Base-by-base conservation (phyloP, 257 asterid genomes). In the Jacaranda mimosifolia region DNA sequence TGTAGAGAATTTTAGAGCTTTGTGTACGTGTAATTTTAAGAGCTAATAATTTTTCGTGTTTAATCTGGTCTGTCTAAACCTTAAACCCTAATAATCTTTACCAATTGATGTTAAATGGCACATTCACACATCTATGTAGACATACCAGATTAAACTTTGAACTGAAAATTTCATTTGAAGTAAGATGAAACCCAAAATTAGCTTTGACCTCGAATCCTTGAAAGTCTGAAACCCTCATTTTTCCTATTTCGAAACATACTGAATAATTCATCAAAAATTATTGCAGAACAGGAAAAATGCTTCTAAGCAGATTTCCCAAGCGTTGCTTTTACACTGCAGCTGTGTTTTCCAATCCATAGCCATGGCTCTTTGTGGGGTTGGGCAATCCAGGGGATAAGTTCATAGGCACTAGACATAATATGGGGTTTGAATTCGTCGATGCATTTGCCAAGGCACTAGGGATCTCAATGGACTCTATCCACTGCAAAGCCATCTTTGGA, bases 1-100 rank as follows among this genome's bases (percentile, higher is more conserved):
- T 86, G 86, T 98, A 96, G 99, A 93, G 86, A 96, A 96, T 81
- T 96, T 96, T 79, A 86, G 99, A 85, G 95, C 97, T 70, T 88
- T 96, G 84, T 93, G 99, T 89, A 96, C 98, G 88, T 98, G 99
- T 96, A 93, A 21, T 66, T 86, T 40, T 65, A 78, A 79, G 64
- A 74, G 57, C 52, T 32, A 32, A 48, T 53, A 65, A 66, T 10
- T 40, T 32, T 70, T n/a, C n/a, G n/a, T n/a, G n/a, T n/a, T n/a
- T n/a, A n/a, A n/a, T n/a, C n/a, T n/a, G n/a, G n/a, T n/a, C n/a
- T n/a, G n/a, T n/a, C n/a, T n/a, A n/a, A n/a, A n/a, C n/a, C n/a
- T n/a, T n/a, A n/a, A n/a, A n/a, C n/a, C n/a, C n/a, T n/a, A 63
- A 14, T 63, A 15, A 4, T 40, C 18, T 62, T 35, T 32, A 35